A percentile compares a stretch with the other conserved stretches of the same genome.
phyloP scores from a whole-genome alignment of 129 eudicot species.

The Artemisia annua region DNA sequence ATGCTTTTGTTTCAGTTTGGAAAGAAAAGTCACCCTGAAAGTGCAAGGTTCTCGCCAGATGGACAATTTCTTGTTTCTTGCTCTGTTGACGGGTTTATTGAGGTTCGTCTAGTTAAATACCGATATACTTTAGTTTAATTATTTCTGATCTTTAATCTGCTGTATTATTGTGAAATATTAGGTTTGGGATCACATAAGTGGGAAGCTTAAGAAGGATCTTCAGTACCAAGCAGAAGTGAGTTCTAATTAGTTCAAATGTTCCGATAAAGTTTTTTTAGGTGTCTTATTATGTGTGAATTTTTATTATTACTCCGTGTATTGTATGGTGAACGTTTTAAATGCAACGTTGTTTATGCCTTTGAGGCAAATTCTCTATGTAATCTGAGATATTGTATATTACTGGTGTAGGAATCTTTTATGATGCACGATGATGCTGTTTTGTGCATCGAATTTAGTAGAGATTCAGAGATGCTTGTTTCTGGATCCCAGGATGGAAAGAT shows the following conservation, averaged over 20 bases:
- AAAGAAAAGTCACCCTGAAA: conserved; percentile 90
- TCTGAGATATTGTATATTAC: background rate
- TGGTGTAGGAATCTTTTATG: conserved; percentile 90
- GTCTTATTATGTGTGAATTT: background rate
- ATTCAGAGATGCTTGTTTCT: conserved; percentile 97
- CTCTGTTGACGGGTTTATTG: conserved; percentile 97
- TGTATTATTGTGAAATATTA: conserved; percentile 19
- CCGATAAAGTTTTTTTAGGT: background rate
- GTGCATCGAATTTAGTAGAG: conserved; percentile 92
- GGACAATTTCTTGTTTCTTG: conserved; percentile 98
- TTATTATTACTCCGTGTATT: conserved; percentile 7
- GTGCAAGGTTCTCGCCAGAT: conserved; percentile 94
- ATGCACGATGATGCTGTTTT: conserved; percentile 98
- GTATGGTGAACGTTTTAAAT: conserved; percentile 58
- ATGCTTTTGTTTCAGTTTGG: conserved; percentile 75
- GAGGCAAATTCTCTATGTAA: too few relatives aligned
- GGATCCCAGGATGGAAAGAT: conserved; percentile 98
- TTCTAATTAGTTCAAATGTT: conserved; percentile 15
- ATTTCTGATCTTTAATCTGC: background rate
- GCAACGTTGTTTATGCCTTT: background rate
- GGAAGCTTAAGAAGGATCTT: conserved; percentile 95
- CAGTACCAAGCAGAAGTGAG: conserved; percentile 98
- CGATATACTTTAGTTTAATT: conserved; percentile 10
- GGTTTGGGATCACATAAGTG: conserved; percentile 97
- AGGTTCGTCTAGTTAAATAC: conserved; percentile 45